These are phyloP conservation scores for Tylopilus felleus DNA, from an alignment of 768 basidiomycete genomes.

Conservation along the genomic window DNA sequence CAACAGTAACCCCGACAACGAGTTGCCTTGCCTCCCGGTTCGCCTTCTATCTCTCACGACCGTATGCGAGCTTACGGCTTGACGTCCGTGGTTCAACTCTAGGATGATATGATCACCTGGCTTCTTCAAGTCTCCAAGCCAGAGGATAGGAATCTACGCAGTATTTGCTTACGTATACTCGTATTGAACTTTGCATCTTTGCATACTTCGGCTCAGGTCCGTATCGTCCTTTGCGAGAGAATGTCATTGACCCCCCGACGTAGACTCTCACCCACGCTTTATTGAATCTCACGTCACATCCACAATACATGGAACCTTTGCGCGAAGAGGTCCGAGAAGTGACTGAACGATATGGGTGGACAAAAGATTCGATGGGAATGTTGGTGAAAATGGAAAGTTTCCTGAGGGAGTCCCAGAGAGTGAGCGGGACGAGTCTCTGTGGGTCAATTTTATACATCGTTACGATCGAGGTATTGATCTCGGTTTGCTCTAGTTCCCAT, in stretches of 20 bases:
- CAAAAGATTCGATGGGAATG: constrained; percentile 31
- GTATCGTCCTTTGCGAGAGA: constrained; percentile 1
- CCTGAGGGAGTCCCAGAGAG: constrained; percentile 39
- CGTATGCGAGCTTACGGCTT: constrained; percentile 5
- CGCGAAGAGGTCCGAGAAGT: constrained; percentile 39
- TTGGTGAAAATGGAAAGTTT: constrained; percentile 43
- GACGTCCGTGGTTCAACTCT: too few relatives aligned
- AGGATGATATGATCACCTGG: constrained; percentile 43
- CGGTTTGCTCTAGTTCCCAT: constrained; percentile 25
- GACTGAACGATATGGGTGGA: constrained; percentile 32
- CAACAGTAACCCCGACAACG: constrained; percentile 20
- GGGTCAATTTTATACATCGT: constrained; percentile 6
- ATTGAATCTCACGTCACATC: constrained; percentile 38
- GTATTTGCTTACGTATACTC: constrained; percentile 34
- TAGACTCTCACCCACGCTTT: constrained; percentile 38
- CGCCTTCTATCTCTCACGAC: constrained; percentile 6
- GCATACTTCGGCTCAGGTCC: constrained; percentile 34
- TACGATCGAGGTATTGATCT: constrained; percentile 1
- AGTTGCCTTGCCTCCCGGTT: constrained; percentile 34
- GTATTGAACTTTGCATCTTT: constrained; percentile 38
- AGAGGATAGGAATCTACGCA: constrained; percentile 26
- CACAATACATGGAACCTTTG: constrained; percentile 38
- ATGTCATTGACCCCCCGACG: constrained; percentile 2
- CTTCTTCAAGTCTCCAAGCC: constrained; percentile 34
- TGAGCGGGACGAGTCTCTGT: constrained; percentile 34